Evolutionary conservation across 2,329 filamentous ascomycete species (phyloP), one percentile per base, ranked within the genome.

Genomic region (Chrysoporthe deuterocubensis): DNA sequence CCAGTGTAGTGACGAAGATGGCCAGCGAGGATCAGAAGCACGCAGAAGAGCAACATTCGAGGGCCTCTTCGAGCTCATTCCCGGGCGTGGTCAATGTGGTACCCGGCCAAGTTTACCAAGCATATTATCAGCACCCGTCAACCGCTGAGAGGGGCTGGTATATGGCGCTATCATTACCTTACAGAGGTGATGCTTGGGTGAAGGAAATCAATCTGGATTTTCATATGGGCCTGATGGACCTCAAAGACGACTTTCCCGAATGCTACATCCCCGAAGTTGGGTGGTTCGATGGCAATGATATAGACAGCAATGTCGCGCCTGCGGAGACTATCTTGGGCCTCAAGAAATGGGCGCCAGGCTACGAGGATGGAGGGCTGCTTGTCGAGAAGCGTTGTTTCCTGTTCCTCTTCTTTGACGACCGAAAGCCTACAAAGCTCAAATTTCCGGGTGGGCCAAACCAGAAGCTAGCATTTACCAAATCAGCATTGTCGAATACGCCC

Each of bases 41-140:
- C 21, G 2, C 48, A 52, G 9, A 9, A 4, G n/a, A 52, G 21
- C 48, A 52, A 52, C 21, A 32, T 14, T 52, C 21, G 48, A 1
- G 9, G 11, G 9, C 1, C 21, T n/a, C 48, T 9, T 32, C 50
- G 50, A 16, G 9, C 7, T 1, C 50, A 54, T 54, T 54, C 18
- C 21, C 50, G 4, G 66, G 62, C 40, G 46, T 69, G 14, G 54
- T 32, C 1, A 6, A 64, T 42, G 60, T 57, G 9, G 16, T 13
- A 2, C 54, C 62, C 2, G 67, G 67, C n/a, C 46, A 67, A 5
- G 37, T 69, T 32, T 69, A 69, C 67, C 56, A 69, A 9, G 65
- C 61, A 14, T 69, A 61, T 44, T 69, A 69, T 48, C 50, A 64
- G 13, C 44, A 63, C n/a, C 11, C 21, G 9, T 54, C 50, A 32